These are phyloP conservation scores for Leccinum incarnatum DNA, from an alignment of 768 basidiomycete species.

Conservation along the genomic window DNA sequence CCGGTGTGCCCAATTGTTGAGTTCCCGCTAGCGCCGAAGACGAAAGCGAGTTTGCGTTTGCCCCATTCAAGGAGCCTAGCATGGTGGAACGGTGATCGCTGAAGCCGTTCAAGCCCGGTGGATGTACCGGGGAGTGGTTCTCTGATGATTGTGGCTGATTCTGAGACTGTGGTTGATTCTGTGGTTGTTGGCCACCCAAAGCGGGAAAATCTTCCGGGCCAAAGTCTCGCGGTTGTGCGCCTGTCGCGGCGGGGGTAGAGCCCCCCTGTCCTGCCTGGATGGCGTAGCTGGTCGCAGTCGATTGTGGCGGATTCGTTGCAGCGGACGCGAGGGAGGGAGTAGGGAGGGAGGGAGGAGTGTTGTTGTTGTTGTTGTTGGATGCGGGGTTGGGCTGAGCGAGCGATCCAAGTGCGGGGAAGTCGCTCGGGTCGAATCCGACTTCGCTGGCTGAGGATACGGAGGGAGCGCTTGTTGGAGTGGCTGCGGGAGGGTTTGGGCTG, in stretches of 20 bases:
- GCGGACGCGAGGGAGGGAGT: conserved; percentile 23
- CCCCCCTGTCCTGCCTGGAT: conserved; percentile 68
- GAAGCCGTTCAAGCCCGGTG: conserved; percentile 79
- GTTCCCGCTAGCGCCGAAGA: conserved; percentile 38
- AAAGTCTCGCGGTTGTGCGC: conserved; percentile 40
- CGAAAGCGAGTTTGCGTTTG: conserved; percentile 15
- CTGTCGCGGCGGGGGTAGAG: conserved; percentile 12
- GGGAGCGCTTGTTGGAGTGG: conserved; percentile 45
- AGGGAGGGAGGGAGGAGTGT: conserved; percentile 26
- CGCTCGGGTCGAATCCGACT: conserved; percentile 80
- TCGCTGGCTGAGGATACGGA: conserved; percentile 68
- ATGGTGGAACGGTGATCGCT: conserved; percentile 51
- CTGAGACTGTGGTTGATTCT: conserved; percentile 27
- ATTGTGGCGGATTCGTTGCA: conserved; percentile 28
- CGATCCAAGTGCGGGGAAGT: conserved; percentile 81
- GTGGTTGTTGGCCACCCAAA: conserved; percentile 41
- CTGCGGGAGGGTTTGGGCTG: conserved; percentile 43
- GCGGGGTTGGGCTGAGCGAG: conserved; percentile 47
- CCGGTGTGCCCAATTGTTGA: conserved; percentile 56
- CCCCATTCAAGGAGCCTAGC: conserved; percentile 46
- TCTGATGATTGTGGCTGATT: conserved; percentile 34
- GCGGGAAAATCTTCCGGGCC: conserved; percentile 92
- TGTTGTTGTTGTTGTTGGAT: conserved; percentile 38
- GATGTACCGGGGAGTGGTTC: conserved; percentile 43
- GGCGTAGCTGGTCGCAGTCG: conserved; percentile 68